Conservation (phyloP, 2,329 filamentous ascomycete genomes). For the Penicillium sp. region DNA sequence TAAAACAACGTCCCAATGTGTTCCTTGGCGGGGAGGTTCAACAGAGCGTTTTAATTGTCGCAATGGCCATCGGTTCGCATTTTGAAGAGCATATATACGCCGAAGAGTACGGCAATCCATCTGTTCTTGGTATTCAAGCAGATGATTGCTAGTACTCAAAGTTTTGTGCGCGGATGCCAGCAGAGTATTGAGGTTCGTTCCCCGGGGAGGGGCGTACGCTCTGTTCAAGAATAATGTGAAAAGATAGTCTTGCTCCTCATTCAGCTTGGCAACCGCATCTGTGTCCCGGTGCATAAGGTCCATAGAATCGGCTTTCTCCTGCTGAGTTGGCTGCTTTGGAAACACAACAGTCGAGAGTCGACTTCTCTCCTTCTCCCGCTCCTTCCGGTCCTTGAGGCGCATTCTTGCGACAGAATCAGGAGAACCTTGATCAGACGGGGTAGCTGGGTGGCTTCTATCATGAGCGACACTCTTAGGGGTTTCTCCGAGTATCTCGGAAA, state of each 20-base stretch:
- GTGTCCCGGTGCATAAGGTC: slow-evolving; percentile 42
- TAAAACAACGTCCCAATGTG: slow-evolving; percentile 82
- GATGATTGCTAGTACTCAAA: slow-evolving; percentile 78
- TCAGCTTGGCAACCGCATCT: slow-evolving; percentile 47
- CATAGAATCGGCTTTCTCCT: slow-evolving; percentile 47
- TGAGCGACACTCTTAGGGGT: slow-evolving; percentile 42
- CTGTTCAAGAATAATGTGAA: slow-evolving; percentile 63
- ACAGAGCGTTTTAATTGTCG: slow-evolving; percentile 80
- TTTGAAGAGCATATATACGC: slow-evolving; percentile 85
- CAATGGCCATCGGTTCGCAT: slow-evolving; percentile 87
- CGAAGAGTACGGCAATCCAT: slow-evolving; percentile 84
- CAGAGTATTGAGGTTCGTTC: slow-evolving; percentile 63
- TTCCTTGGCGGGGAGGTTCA: slow-evolving; percentile 72
- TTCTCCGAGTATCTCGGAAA: slow-evolving; percentile 68
- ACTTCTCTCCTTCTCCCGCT: slow-evolving; percentile 57
- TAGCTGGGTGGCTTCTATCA: slow-evolving; percentile 36
- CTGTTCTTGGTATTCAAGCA: slow-evolving; percentile 77
- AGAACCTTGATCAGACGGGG: slow-evolving; percentile 20
- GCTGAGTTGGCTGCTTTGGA: slow-evolving; percentile 60
- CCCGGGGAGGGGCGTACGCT: slow-evolving; percentile 54
- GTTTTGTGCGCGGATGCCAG: slow-evolving; percentile 85
- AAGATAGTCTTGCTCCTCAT: slow-evolving; percentile 58
- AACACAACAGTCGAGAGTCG: slow-evolving; percentile 76
- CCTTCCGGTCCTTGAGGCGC: slow-evolving; percentile 51
- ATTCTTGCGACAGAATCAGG: slow-evolving; percentile 39